These are phyloP conservation scores for Encephalitozoon romaleae DNA, from an alignment of 371 early-diverging fungal species.

Conservation along the genomic window DNA sequence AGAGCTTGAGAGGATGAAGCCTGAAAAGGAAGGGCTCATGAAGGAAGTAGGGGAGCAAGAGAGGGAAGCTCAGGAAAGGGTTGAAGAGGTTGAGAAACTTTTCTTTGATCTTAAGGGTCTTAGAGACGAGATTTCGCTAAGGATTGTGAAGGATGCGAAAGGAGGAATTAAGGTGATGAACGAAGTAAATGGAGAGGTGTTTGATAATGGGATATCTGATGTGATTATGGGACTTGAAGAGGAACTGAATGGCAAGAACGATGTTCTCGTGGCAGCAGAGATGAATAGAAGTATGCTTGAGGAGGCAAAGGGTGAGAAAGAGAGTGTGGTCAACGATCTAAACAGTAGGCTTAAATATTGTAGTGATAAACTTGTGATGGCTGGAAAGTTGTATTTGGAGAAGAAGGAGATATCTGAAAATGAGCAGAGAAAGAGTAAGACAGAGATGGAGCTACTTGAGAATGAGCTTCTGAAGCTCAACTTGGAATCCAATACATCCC, in stretches of 20 bases:
- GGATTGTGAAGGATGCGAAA: constrained; percentile 30
- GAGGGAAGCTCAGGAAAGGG: constrained; percentile 7
- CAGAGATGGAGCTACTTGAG: constrained; percentile 58
- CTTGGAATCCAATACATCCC: constrained; percentile 50
- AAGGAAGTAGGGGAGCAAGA: constrained; percentile 24
- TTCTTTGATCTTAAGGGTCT: constrained; percentile 44
- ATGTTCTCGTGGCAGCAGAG: constrained; percentile 15
- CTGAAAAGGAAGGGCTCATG: constrained; percentile 48
- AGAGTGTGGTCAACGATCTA: constrained; percentile 7
- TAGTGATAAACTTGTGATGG: constrained; percentile 36
- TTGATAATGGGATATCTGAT: not conserved
- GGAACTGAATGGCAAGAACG: constrained; percentile 19
- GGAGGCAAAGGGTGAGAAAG: constrained; percentile 31
- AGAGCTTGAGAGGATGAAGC: constrained; percentile 55
- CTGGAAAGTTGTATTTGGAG: constrained; percentile 57
- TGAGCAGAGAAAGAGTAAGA: constrained; percentile 50
- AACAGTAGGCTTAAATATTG: constrained; percentile 10
- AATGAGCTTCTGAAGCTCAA: constrained; percentile 58
- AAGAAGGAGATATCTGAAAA: constrained; percentile 60
- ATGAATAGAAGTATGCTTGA: constrained; percentile 19
- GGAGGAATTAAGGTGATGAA: constrained; percentile 29
- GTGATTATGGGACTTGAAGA: constrained; percentile 31
- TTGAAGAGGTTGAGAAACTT: constrained; percentile 50
- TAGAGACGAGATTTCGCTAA: constrained; percentile 21
- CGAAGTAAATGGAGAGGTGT: not conserved